These are phyloP conservation scores for Ogataea methylovora DNA, from an alignment of 805 yeast genomes.

Conservation along the genomic window DNA sequence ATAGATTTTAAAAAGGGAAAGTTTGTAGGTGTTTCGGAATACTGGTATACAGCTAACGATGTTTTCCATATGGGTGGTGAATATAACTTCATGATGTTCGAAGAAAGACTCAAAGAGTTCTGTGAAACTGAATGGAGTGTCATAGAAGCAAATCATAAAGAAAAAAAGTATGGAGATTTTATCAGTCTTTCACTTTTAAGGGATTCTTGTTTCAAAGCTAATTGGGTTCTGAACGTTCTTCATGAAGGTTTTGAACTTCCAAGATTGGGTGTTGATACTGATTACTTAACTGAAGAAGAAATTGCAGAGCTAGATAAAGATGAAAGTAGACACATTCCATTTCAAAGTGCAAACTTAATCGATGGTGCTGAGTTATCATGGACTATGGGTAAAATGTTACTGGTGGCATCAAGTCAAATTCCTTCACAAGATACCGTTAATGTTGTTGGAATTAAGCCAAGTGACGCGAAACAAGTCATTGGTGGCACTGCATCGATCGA, in stretches of 20 bases:
- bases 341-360: conserved; percentile 75
- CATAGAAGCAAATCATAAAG: conserved; percentile 37
- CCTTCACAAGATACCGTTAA: conserved; percentile 14
- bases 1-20: conserved; percentile 73
- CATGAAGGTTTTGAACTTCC: conserved; percentile 94
- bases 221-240: conserved; percentile 84
- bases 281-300: conserved; percentile 17
- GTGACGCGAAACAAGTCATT: conserved; percentile 14
- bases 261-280: conserved; percentile 47
- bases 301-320: conserved; percentile 17
- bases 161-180: conserved; percentile 50
- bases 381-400: conserved; percentile 85
- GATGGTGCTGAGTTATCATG: conserved; percentile 87
- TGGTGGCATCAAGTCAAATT: conserved; percentile 74
- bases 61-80: conserved; percentile 84
- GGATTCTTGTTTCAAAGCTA: conserved; percentile 88
- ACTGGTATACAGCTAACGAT: conserved; percentile 96
- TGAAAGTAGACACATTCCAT: conserved; percentile 41
- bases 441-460: conserved; percentile 32
- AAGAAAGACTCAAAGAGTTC: conserved; percentile 55
- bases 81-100: conserved; percentile 68
- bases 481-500: too few relatives aligned
- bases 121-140: conserved; percentile 72
- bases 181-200: conserved; percentile 49
- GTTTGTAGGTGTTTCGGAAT: conserved; percentile 92